A percentile compares a stretch with the other conserved stretches of the same genome.
Evolutionary conservation across 2,329 filamentous ascomycete species (phyloP).

Genomic region (Trichoderma asperellum): DNA sequence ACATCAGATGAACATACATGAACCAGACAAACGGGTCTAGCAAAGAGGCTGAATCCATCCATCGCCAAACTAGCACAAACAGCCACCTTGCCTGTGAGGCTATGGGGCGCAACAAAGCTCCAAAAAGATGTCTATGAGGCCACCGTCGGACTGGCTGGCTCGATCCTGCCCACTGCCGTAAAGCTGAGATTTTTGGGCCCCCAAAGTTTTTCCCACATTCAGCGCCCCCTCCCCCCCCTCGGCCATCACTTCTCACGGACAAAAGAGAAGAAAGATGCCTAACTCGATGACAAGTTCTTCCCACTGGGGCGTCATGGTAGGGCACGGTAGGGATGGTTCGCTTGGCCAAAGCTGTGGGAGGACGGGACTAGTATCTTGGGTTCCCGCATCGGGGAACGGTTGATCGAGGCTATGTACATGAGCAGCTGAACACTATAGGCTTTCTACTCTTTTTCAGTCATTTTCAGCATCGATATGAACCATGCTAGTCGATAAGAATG

Average conservation of each 20-base stretch:
- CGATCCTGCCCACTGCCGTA: slow-evolving; percentile 11
- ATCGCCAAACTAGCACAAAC: slow-evolving; percentile 11
- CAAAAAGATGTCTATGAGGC: neutral
- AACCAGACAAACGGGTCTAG: neutral
- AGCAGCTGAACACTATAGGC: neutral
- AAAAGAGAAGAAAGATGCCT: slow-evolving; percentile 14
- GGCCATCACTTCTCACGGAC: slow-evolving; percentile 21
- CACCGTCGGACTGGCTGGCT: slow-evolving; percentile 3
- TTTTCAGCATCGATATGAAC: neutral
- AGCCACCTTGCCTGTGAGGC: slow-evolving; percentile 9
- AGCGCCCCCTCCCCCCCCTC: neutral
- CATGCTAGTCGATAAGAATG: neutral
- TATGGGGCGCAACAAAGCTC: slow-evolving; percentile 9
- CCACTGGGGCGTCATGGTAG: neutral
- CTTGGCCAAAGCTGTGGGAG: neutral
- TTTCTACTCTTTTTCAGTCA: neutral
- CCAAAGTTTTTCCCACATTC: neutral
- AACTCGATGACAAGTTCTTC: slow-evolving; percentile 5
- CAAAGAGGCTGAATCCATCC: slow-evolving; percentile 3
- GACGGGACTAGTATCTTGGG: neutral
- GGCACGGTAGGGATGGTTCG: neutral
- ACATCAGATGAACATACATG: neutral
- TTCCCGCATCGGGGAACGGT: neutral
- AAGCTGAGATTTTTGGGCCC: slow-evolving; percentile 21
- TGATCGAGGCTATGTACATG: neutral